These are phyloP conservation scores for Fusarium nelsonii DNA, from an alignment of 2,329 filamentous ascomycete genomes.

Conservation along the genomic window DNA sequence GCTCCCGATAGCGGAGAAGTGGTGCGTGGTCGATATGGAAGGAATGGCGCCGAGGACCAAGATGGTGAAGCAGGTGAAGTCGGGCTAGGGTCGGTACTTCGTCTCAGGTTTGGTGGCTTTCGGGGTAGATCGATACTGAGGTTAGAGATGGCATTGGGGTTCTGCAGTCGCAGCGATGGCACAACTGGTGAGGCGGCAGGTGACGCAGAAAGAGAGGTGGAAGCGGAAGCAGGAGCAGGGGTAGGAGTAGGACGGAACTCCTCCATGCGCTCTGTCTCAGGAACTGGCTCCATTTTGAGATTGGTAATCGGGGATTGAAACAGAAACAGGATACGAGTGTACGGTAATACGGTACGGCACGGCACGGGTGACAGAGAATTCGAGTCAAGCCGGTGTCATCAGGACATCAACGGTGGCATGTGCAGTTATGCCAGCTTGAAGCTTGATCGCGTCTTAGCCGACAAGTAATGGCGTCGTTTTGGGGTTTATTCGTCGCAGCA, in stretches of 20 bases:
- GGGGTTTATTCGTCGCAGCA: slow-evolving; percentile 22
- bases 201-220: slow-evolving; percentile 58
- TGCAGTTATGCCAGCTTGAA: slow-evolving; percentile 43
- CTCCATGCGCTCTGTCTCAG: slow-evolving; percentile 76
- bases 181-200: slow-evolving; percentile 60
- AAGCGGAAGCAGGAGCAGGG: slow-evolving; percentile 59
- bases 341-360: slow-evolving; percentile 17
- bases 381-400: slow-evolving; percentile 43
- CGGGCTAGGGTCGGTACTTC: slow-evolving; percentile 69
- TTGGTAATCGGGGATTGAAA: slow-evolving; percentile 37
- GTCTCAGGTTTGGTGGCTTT: slow-evolving; percentile 67
- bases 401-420: slow-evolving; percentile 44
- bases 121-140: slow-evolving; percentile 59
- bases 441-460: slow-evolving; percentile 31
- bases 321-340: slow-evolving; percentile 25
- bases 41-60: slow-evolving; percentile 59
- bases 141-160: slow-evolving; percentile 53
- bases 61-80: slow-evolving; percentile 63
- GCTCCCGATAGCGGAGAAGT: slow-evolving; percentile 70
- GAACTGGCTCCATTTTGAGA: slow-evolving; percentile 72
- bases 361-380: slow-evolving; percentile 36
- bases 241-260: slow-evolving; percentile 71
- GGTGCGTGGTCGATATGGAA: slow-evolving; percentile 72
- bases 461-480: slow-evolving; percentile 18
- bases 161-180: slow-evolving; percentile 65